These are phyloP conservation scores for Hypoxylon rubiginosum DNA, from an alignment of 2,329 filamentous ascomycete species.

Conservation along the genomic window DNA sequence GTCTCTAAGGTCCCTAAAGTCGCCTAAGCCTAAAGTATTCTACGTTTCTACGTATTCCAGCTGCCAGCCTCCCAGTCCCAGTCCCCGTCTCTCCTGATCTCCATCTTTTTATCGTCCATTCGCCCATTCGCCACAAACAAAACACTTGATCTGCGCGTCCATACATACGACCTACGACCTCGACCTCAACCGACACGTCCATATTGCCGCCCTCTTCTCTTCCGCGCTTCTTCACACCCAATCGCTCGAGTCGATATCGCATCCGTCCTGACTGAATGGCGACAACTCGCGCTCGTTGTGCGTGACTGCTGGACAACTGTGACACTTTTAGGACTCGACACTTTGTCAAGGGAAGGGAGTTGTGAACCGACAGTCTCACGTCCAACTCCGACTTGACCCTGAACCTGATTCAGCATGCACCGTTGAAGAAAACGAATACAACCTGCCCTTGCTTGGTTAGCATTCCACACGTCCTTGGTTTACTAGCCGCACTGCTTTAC, in stretches of 20 bases:
- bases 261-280: slow-evolving; percentile 36
- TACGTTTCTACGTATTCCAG: slow-evolving; percentile 10
- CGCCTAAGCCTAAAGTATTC: too few relatives aligned
- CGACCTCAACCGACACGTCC: slow-evolving; percentile 6
- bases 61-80: slow-evolving; percentile 24
- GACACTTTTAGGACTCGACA: background rate
- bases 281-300: slow-evolving; percentile 19
- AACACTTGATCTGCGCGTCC: slow-evolving; percentile 40
- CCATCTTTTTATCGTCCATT: slow-evolving; percentile 23
- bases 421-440: slow-evolving; percentile 47
- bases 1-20: too few relatives aligned
- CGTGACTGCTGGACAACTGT: slow-evolving; percentile 23
- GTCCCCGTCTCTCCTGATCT: slow-evolving; percentile 27
- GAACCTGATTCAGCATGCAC: slow-evolving; percentile 36
- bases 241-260: slow-evolving; percentile 29
- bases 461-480: slow-evolving; percentile 49
- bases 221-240: slow-evolving; percentile 23
- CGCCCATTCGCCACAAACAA: slow-evolving; percentile 37
- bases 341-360: slow-evolving; percentile 34
- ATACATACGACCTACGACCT: slow-evolving; percentile 8
- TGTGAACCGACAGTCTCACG: slow-evolving; percentile 35
- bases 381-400: slow-evolving; percentile 24
- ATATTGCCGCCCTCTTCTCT: slow-evolving; percentile 10
- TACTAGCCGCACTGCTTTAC: slow-evolving; percentile 44
- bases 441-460: slow-evolving; percentile 48